Base-by-base conservation (phyloP, 495 filamentous ascomycete species). In the Aspergillus panamensis region DNA sequence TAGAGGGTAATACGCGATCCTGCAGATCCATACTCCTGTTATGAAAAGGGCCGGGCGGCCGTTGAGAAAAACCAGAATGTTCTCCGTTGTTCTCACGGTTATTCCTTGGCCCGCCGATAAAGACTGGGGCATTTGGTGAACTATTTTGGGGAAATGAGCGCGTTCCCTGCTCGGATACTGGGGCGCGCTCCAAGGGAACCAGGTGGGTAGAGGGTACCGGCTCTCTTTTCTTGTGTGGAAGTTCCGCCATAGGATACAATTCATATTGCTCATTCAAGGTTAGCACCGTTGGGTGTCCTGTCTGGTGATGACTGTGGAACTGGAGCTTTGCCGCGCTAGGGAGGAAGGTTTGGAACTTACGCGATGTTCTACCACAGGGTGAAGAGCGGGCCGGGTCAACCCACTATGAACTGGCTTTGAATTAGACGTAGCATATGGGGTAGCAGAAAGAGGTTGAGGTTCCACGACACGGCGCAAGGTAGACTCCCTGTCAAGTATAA, bases 1-100 rank as follows among this genome's bases (percentile, higher is more conserved):
- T 74, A 39, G 76, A 78, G 16, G 76, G 76, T 8, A 78, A 59
- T 35, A 65, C 63, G 42, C 55, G 62, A 31, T 75, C 71, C 62
- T 73, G 70, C 42, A 62, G 61, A 33, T 63, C 62, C 44, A 39
- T 64, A 48, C 62, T 40, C 31, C 66, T 60, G 54, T 48, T 49
- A 50, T 61, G 62, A 52, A 53, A 57, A 31, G 62, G 51, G 33
- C 47, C 53, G n/a, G 57, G 47, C 19, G 59, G 8, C 42, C 62
- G 65, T 51, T 59, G 40, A 32, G 54, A 57, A 20, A 61, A 62
- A 37, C 62, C 60, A 55, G 58, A 39, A 43, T 66, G 61, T 32
- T 52, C 58, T 35, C 64, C 57, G 40, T 42, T 52, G 51, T 48
- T 62, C n/a, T 61, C 60, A 53, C 44, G 53, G 6, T 55, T 53